Evolutionary conservation across 1,284 basidiomycete genomes (phyloP).

Genomic region (Leccinum subrobustum): DNA sequence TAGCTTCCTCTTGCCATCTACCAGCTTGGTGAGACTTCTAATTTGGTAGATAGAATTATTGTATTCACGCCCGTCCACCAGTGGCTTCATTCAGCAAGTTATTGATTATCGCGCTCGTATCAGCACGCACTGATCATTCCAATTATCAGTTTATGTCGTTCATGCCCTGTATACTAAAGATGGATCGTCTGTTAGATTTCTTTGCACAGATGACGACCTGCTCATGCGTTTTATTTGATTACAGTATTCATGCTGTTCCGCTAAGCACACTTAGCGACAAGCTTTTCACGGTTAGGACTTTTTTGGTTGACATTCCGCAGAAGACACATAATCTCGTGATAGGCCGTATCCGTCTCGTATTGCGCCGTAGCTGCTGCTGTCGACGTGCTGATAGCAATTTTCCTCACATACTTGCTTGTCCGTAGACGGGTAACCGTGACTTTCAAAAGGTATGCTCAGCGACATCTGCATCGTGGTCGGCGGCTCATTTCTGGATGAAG

Average conservation of each 20-base stretch:
- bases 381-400: not conserved
- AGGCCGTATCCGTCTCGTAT: slow-evolving; percentile 1
- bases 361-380: not conserved
- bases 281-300: slow-evolving; percentile 2
- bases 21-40: slow-evolving; percentile 3
- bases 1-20: slow-evolving; percentile 3
- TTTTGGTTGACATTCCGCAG: not conserved
- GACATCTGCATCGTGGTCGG: not conserved
- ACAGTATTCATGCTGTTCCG: not conserved
- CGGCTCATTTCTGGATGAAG: not conserved
- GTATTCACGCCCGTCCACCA: not conserved
- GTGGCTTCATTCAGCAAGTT: slow-evolving; percentile 4
- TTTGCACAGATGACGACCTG: not conserved
- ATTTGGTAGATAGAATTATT: not conserved
- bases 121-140: not conserved
- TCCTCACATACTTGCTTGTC: not conserved
- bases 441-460: not conserved
- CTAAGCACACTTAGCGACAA: not conserved
- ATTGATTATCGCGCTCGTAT: not conserved
- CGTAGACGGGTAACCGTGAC: not conserved
- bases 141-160: slow-evolving; percentile 1
- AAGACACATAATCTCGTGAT: not conserved
- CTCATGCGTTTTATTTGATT: not conserved
- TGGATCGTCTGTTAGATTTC: slow-evolving; percentile 1
- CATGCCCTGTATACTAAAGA: not conserved